Base-by-base conservation (phyloP, 257 asterid species). In the Capsicum rhomboideum region DNA sequence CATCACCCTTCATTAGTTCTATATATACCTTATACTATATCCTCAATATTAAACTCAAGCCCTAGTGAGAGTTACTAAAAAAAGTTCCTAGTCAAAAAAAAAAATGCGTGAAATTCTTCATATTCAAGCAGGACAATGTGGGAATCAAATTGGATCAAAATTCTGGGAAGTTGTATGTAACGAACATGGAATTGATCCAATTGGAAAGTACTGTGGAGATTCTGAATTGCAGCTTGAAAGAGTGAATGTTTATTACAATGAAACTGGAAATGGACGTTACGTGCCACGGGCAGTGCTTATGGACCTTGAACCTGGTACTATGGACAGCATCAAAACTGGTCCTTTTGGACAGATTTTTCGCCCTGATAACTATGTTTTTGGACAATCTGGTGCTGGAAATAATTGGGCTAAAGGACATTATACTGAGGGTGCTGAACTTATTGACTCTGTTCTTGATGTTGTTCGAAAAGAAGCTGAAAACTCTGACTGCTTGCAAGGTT, bases 121-220 rank as follows among this genome's bases (percentile, higher is more conserved):
- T 83, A 83, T 86, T 68, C 88, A 86, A 80, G 88, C 84, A 68
- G 88, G 88, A 28, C 88, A 86, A 83, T 86, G 88, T 52, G 86
- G 88, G 84, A 86, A 86, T 42, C 88, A 86, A 79, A 86, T 86
- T 20, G 88, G 88, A 23, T 86, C 88, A 58, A 86, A 86, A 63
- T 86, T 86, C 28, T 86, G 86, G 88, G 88, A 86, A 83, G 83
- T 83, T 49, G 88, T 86, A 0, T 86, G 88, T 50, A 84, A 79
- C 20, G 88, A 86, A 56, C 88, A 86, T 52, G 88, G 88, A 37
- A 86, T 83, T 69, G 88, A 86, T 83, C 84, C 86, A 56, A 83
- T 67, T 29, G 88, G 88, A 59, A 84, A 78, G 29, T 86, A 46
- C 67, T 55, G 46, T 78, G 88, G 88, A 0, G 82, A 31, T 46